Evolutionary conservation across 768 basidiomycete species (phyloP), one percentile per base, ranked within the genome.

Genomic region (Amanita pallidorosea): DNA sequence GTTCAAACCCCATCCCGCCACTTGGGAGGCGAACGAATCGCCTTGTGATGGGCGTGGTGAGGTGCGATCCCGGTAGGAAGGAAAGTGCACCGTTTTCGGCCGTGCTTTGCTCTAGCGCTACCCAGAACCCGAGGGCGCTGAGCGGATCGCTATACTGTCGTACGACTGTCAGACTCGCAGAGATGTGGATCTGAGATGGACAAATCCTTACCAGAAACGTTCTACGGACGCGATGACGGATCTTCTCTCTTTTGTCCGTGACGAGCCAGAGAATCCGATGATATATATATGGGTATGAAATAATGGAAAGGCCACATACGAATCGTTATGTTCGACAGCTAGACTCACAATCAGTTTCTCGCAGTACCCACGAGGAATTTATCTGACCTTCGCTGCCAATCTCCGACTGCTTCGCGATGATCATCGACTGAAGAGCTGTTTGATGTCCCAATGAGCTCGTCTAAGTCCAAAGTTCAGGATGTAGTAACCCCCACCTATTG

Each of bases 281-380:
- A n/a, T 36, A 31, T 27, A 27, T 36, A 31, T 48, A 44, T 36
- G 49, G 45, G 11, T 7, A 17, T 3, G 13, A 13, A n/a, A 25
- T 6, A 7, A 12, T 13, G 44, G 18, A 31, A n/a, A n/a, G 13
- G 53, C 41, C 44, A 63, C 89, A 63, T 66, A 91, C 82, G 91
- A 95, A 63, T 99, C 96, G 60, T 89, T 93, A 61, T 99, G 96
- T 55, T 86, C 83, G 1, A 83, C 83, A 6, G 98, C 96, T 89
- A 52, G 4, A 3, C 25, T 33, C 33, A 18, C 15, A 11, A 18
- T 49, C 0, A 49, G 5, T 25, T n/a, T 31, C 3, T 15, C 2
- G 18, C 17, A 8, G 5, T n/a, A 22, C n/a, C n/a, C n/a, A n/a
- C 6, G 36, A 31, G 18, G 46, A 8, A n/a, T 46, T 3, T 9